Evolutionary conservation across 2,329 filamentous ascomycete species (phyloP), one percentile per base, ranked within the genome.

Genomic region (Seiridium cupressi): DNA sequence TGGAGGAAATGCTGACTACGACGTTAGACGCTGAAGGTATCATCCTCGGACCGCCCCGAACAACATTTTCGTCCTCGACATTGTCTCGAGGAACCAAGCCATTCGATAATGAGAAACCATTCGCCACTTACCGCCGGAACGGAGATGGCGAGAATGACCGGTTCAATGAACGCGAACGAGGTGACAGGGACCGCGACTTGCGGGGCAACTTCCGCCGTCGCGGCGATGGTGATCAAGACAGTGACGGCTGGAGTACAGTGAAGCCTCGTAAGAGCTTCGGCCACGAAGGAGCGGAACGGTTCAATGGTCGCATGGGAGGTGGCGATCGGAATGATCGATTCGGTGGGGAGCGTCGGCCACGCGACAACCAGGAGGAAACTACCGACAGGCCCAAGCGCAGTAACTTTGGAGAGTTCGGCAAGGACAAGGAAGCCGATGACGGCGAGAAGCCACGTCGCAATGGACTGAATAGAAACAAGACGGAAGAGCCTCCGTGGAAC

Each of bases 41-140:
- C 60, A 84, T 95, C 61, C 89, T 97, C 60, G 93, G 91, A 11
- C 93, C 93, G 26, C 91, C 93, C 1, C 91, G 91, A 73, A 91
- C 87, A 51, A 86, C 87, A 49, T 97, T 97, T 74, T 86, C 91
- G 57, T 96, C 93, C 1, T 84, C 89, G 31, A 91, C 90, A 61
- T 79, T 84, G 38, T 75, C 80, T 57, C 82, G 85, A 62, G 72
- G 69, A 32, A 73, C 75, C 57, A 79, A 81, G 61, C 75, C 77
- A 11, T 76, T 80, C 55, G 84, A 86, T 55, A 77, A 77, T 35
- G 83, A 88, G 35, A 87, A 85, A 65, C 70, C 76, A 3, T 88
- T 87, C 69, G 82, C 80, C 55, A 44, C 49, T 60, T 83, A 89
- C 65, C 84, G 87, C 60, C 81, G 83, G 49, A 78, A 77, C 61